These are phyloP conservation scores for Chloris gayana DNA, from an alignment of 176 grass and related monocot genomes.

Conservation along the genomic window DNA sequence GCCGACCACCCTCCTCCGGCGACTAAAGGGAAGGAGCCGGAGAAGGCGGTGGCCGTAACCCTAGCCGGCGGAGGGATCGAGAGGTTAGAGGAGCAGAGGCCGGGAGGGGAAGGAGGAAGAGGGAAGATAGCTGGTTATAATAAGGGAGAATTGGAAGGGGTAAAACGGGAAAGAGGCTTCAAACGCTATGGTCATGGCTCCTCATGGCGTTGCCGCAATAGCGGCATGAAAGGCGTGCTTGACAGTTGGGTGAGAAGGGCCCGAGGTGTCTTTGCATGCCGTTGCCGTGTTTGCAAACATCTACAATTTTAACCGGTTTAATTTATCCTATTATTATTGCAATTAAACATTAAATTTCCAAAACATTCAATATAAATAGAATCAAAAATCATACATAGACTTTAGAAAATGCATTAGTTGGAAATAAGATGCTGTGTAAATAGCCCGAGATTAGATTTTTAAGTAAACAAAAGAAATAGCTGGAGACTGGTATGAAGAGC, in stretches of 20 bases:
- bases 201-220: neutral
- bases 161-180: neutral
- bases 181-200: neutral
- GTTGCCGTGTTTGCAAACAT: neutral
- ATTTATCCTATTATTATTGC: neutral
- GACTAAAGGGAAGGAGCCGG: neutral
- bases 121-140: constrained; percentile 8
- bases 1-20: constrained; percentile 28
- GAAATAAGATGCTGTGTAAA: too few species aligned
- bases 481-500: too few species aligned
- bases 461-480: too few species aligned
- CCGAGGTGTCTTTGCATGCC: constrained; percentile 1
- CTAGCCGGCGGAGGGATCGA: constrained; percentile 47
- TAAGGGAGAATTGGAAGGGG: neutral
- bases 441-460: too few species aligned
- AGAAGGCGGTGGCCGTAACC: constrained; percentile 36
- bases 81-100: constrained; percentile 10
- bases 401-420: too few species aligned
- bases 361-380: too few species aligned
- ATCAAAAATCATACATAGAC: too few species aligned
- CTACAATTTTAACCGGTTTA: neutral
- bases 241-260: neutral
- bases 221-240: constrained; percentile 32
- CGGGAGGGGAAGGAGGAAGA: constrained; percentile 27
- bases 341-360: neutral